Percentiles rank a stretch among this genome's conserved stretches.
Evolutionary conservation across 176 grass and related monocot species (phyloP).

Genomic region (Rhipidocladum racemiflorum): DNA sequence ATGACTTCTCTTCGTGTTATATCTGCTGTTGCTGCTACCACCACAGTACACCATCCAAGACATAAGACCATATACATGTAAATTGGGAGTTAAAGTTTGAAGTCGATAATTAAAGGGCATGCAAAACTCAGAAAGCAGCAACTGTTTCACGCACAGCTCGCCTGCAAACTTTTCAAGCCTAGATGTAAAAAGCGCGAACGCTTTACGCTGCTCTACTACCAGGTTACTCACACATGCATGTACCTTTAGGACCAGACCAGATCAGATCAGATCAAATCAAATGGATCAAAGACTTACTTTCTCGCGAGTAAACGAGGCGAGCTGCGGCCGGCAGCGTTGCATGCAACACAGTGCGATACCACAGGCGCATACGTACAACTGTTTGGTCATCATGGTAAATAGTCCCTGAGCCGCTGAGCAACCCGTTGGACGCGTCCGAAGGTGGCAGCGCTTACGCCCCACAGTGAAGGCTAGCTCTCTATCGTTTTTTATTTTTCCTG

Average conservation of each 20-base stretch:
- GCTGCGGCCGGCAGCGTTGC: constrained; percentile 3
- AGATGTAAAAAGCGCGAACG: constrained; percentile 9
- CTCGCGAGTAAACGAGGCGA: constrained; percentile 25
- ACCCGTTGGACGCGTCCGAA: neutral
- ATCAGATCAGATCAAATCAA: neutral
- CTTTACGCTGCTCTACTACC: constrained; percentile 18
- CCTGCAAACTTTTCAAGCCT: constrained; percentile 7
- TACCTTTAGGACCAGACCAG: neutral
- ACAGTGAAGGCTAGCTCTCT: constrained; percentile 18
- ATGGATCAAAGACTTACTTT: constrained; percentile 12
- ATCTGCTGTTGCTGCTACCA: neutral
- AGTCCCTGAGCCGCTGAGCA: constrained; percentile 5
- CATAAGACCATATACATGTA: neutral
- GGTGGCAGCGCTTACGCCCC: constrained; percentile 24
- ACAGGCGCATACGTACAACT: constrained; percentile 33
- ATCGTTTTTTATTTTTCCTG: neutral
- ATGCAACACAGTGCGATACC: neutral
- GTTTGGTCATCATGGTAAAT: constrained; percentile 42
- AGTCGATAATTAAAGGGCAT: neutral
- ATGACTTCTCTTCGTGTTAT: neutral
- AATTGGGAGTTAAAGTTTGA: neutral
- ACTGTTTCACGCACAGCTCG: neutral
- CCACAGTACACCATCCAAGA: neutral
- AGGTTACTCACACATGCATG: constrained; percentile 13
- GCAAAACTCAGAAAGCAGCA: neutral